A percentile compares a stretch with the other conserved stretches of the same genome.
Evolutionary conservation across 2,329 filamentous ascomycete genomes (phyloP).

Genomic region (Myriosclerotinia curreyana): DNA sequence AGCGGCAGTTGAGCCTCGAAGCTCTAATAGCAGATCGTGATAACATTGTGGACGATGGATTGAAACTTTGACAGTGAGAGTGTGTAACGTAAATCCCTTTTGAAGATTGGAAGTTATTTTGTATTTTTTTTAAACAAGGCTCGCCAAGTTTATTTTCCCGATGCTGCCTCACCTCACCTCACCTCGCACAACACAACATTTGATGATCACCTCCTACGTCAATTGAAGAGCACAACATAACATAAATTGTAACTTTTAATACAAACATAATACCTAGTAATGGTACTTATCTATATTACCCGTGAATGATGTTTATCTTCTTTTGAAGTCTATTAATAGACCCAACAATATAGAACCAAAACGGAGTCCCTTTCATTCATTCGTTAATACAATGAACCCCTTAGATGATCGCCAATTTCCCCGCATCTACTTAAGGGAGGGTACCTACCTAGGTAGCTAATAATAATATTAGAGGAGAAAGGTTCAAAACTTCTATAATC

Average conservation of each 20-base stretch:
- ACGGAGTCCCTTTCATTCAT: neutral
- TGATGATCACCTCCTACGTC: neutral
- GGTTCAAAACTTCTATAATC: too few relatives aligned
- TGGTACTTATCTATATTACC: neutral
- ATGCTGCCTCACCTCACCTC: neutral
- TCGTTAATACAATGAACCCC: neutral
- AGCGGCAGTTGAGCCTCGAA: slow-evolving; percentile 32
- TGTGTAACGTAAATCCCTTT: neutral
- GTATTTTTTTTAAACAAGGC: slow-evolving; percentile 11
- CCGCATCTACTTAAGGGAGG: too few relatives aligned
- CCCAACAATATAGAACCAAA: neutral
- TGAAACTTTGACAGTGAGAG: neutral
- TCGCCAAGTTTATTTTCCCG: slow-evolving; percentile 14
- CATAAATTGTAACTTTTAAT: neutral
- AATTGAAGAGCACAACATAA: neutral
- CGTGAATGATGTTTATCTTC: too few relatives aligned
- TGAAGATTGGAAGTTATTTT: neutral
- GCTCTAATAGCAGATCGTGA: slow-evolving; percentile 29
- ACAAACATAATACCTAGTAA: neutral
- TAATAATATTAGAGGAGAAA: too few relatives aligned
- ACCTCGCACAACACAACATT: slow-evolving; percentile 7
- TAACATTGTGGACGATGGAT: slow-evolving; percentile 24
- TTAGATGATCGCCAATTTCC: slow-evolving; percentile 14
- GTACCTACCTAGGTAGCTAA: too few relatives aligned
- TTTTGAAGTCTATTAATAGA: too few relatives aligned